A percentile compares a stretch with the other conserved stretches of the same genome.
These are phyloP conservation scores for Talaromyces sp. DNA, from an alignment of 2,329 filamentous ascomycete species.

Conservation along the genomic window DNA sequence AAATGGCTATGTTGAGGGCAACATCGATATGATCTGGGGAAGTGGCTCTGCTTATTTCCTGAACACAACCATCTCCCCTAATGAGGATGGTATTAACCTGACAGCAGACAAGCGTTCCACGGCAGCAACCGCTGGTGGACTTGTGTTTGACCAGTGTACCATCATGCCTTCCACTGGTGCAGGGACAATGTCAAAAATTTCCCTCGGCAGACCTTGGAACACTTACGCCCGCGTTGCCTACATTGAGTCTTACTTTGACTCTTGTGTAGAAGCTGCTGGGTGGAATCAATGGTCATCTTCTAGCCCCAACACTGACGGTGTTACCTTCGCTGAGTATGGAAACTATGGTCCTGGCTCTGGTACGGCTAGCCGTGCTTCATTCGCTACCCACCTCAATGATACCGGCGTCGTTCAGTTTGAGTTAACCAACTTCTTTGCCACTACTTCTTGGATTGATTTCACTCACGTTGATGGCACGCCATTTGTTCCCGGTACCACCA, in stretches of 20 bases:
- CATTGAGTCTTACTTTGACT: conserved; percentile 16
- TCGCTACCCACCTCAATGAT: conserved; percentile 42
- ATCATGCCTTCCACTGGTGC: conserved; percentile 33
- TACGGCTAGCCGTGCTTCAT: conserved; percentile 35
- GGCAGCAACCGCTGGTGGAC: conserved; percentile 40
- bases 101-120: conserved; percentile 45
- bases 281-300: conserved; percentile 35
- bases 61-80: conserved; percentile 41
- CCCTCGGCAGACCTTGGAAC: conserved; percentile 19
- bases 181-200: conserved; percentile 11
- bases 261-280: conserved; percentile 23
- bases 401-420: conserved; percentile 42
- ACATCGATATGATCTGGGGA: conserved; percentile 50
- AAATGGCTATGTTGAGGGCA: conserved; percentile 45
- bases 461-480: conserved; percentile 41
- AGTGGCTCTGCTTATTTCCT: conserved; percentile 50
- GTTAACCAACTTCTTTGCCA: conserved; percentile 44
- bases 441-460: conserved; percentile 48
- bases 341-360: conserved; percentile 42
- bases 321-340: conserved; percentile 39
- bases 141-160: conserved; percentile 43
- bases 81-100: conserved; percentile 39
- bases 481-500: conserved; percentile 35
- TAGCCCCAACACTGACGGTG: conserved; percentile 28
- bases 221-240: conserved; percentile 21